These are phyloP conservation scores for Podaxis sp. DNA, from an alignment of 768 basidiomycete species.

Conservation along the genomic window DNA sequence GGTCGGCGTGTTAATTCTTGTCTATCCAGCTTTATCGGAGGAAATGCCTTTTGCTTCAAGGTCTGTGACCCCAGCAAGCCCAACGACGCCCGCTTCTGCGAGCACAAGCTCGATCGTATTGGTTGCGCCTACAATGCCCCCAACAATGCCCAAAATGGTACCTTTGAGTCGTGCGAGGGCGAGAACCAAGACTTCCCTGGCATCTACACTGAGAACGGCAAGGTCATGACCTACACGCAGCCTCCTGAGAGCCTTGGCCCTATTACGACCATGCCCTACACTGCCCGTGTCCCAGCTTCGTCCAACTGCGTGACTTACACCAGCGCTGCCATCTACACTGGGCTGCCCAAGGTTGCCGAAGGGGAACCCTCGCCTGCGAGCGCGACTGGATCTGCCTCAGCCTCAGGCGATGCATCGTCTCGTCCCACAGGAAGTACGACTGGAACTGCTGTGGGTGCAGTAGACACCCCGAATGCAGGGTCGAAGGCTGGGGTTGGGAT, in stretches of 20 bases:
- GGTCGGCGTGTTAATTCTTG: constrained; percentile 12
- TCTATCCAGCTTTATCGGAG: neutral
- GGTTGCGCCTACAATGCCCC: constrained; percentile 73
- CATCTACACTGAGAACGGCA: constrained; percentile 26
- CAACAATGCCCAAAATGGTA: constrained; percentile 49
- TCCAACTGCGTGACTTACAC: constrained; percentile 31
- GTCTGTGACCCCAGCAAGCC: constrained; percentile 19
- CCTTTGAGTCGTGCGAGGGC: constrained; percentile 58
- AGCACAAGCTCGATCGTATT: constrained; percentile 70
- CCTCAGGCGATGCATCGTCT: neutral
- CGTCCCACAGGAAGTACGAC: constrained; percentile 3
- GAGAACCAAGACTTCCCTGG: constrained; percentile 62
- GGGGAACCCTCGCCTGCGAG: constrained; percentile 1
- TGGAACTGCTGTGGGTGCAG: constrained; percentile 3
- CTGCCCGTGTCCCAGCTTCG: constrained; percentile 30
- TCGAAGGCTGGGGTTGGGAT: neutral
- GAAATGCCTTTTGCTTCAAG: constrained; percentile 10
- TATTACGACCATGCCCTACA: constrained; percentile 35
- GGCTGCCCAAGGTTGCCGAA: constrained; percentile 14
- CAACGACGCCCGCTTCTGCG: constrained; percentile 48
- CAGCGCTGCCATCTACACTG: constrained; percentile 27
- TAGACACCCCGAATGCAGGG: neutral
- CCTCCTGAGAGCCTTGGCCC: constrained; percentile 33
- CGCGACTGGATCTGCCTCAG: constrained; percentile 5
- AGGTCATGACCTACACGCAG: constrained; percentile 34